phyloP scores from a whole-genome alignment of 108 stramenopile genomes.

The Schizochytrium sp. region DNA sequence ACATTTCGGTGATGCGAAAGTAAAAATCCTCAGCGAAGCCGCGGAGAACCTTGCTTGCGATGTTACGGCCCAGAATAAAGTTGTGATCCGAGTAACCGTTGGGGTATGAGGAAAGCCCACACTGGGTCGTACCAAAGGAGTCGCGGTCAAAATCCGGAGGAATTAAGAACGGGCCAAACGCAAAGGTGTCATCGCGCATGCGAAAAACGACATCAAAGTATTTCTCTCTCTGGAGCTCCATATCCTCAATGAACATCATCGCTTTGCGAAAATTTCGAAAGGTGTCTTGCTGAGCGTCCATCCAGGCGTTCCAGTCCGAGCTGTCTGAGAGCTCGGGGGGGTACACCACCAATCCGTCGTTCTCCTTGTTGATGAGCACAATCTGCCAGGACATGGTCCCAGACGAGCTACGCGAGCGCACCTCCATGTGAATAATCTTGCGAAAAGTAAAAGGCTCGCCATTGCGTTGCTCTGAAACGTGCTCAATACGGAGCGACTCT shows the following conservation, averaged over 20 bases:
- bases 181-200: background rate
- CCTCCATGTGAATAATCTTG: background rate
- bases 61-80: background rate
- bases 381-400: background rate
- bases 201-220: background rate
- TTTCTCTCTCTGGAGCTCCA: background rate
- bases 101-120: background rate
- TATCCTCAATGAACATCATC: background rate
- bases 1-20: background rate
- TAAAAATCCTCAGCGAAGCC: background rate
- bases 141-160: background rate
- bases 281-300: background rate
- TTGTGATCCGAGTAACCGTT: background rate
- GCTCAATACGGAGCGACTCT: background rate
- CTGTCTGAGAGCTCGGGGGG: background rate
- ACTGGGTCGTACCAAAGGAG: background rate
- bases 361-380: background rate
- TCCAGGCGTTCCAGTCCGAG: background rate
- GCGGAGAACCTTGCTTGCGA: background rate
- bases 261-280: background rate
- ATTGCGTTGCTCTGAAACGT: background rate
- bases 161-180: background rate
- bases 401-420: background rate
- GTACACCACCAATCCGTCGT: background rate
- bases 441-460: background rate